Percentiles rank a stretch among this genome's conserved stretches.
Conservation (phyloP, 352 stramenopile genomes). For the Plasmopara viticola region DNA sequence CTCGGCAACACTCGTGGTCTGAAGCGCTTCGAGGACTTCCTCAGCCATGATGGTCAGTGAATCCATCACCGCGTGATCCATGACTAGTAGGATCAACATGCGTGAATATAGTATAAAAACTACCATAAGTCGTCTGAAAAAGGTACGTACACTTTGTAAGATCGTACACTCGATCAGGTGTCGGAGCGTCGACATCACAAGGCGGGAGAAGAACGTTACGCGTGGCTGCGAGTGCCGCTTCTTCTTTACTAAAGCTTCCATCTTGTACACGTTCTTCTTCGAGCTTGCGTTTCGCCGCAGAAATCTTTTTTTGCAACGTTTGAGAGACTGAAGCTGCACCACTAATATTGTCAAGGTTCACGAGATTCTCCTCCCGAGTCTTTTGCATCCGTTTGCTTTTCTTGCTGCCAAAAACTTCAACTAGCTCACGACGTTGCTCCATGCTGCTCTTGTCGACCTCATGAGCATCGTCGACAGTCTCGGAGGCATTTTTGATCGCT, state of each 20-base stretch:
- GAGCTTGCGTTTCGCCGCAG: slow-evolving; percentile 44
- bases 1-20: slow-evolving; percentile 49
- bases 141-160: slow-evolving; percentile 62
- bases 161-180: slow-evolving; percentile 71
- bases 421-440: slow-evolving; percentile 65
- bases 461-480: slow-evolving; percentile 64
- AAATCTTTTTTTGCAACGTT: slow-evolving; percentile 73
- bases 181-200: slow-evolving; percentile 63
- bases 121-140: not conserved
- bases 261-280: slow-evolving; percentile 45
- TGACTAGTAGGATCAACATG: slow-evolving; percentile 30
- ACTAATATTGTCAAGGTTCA: slow-evolving; percentile 71
- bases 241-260: slow-evolving; percentile 47
- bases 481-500: slow-evolving; percentile 56
- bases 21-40: slow-evolving; percentile 57
- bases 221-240: slow-evolving; percentile 43
- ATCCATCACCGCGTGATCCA: slow-evolving; percentile 63
- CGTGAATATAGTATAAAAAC: too few species aligned
- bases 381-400: slow-evolving; percentile 83
- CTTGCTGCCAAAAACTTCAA: slow-evolving; percentile 77
- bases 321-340: slow-evolving; percentile 57
- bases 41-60: slow-evolving; percentile 70
- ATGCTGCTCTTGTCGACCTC: slow-evolving; percentile 54
- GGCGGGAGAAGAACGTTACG: slow-evolving; percentile 64
- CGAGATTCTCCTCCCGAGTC: slow-evolving; percentile 76